Percentiles rank a stretch among this genome's conserved stretches.
phyloP scores from a whole-genome alignment of 2,329 filamentous ascomycete species.

The Cercospora citrullina region DNA sequence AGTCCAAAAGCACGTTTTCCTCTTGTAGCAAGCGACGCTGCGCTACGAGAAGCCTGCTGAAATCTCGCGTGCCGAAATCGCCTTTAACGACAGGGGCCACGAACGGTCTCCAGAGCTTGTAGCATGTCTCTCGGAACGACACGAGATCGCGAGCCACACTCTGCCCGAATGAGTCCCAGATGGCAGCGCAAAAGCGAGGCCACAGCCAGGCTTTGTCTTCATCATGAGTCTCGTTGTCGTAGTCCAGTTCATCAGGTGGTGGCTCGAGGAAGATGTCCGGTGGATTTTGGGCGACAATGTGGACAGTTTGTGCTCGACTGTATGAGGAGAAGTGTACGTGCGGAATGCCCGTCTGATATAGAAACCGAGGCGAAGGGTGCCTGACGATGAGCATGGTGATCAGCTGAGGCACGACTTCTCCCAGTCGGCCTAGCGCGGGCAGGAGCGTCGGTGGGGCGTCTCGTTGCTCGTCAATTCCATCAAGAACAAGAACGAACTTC shows the following conservation, averaged over 20 bases:
- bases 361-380: conserved; percentile 65
- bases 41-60: conserved; percentile 76
- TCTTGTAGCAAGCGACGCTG: conserved; percentile 70
- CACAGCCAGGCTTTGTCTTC: conserved; percentile 69
- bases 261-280: conserved; percentile 48
- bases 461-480: conserved; percentile 80
- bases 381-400: conserved; percentile 76
- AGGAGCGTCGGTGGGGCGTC: conserved; percentile 78
- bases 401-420: conserved; percentile 75
- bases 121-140: conserved; percentile 67
- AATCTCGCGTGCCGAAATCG: conserved; percentile 75
- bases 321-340: conserved; percentile 85
- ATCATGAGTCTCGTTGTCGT: conserved; percentile 49
- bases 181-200: conserved; percentile 75
- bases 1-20: conserved; percentile 67
- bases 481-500: conserved; percentile 80
- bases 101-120: conserved; percentile 82
- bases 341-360: conserved; percentile 69
- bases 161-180: conserved; percentile 83
- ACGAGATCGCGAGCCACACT: conserved; percentile 78
- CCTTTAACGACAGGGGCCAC: conserved; percentile 73
- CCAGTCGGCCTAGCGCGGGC: conserved; percentile 76
- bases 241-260: conserved; percentile 44
- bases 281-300: conserved; percentile 66
- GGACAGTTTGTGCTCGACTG: conserved; percentile 73